phyloP scores from a whole-genome alignment of 2,329 filamentous ascomycete species.

The Fusarium sp. region DNA sequence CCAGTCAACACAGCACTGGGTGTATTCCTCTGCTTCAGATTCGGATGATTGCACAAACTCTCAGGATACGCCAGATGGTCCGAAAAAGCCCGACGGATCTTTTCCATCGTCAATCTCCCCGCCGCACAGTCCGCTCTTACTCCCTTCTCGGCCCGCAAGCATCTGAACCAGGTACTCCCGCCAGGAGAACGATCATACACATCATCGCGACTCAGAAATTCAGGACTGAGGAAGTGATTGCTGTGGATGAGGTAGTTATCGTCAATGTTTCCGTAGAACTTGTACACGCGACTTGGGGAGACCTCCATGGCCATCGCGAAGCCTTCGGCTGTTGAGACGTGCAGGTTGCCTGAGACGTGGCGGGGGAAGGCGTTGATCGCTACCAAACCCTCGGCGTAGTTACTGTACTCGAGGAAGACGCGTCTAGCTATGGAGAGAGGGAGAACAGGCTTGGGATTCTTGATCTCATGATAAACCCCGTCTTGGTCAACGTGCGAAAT shows the following conservation, averaged over 20 bases:
- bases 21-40: background rate
- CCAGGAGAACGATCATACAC: background rate
- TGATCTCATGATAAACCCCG: background rate
- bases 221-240: background rate
- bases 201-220: background rate
- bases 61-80: background rate
- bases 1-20: background rate
- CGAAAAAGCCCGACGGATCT: background rate
- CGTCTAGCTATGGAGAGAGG: background rate
- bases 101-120: background rate
- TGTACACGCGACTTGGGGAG: background rate
- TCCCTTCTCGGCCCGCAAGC: background rate
- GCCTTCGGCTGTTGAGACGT: background rate
- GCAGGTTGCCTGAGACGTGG: background rate
- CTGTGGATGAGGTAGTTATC: background rate
- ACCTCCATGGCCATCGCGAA: background rate
- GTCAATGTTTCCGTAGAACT: background rate
- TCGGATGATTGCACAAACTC: background rate
- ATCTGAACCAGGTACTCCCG: background rate
- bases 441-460: background rate
- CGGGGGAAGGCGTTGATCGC: background rate
- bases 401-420: background rate
- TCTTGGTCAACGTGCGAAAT: background rate
- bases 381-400: background rate
- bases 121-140: background rate